Evolutionary conservation across 805 yeast genomes (phyloP).

Genomic region (Lachancea meyersii): DNA sequence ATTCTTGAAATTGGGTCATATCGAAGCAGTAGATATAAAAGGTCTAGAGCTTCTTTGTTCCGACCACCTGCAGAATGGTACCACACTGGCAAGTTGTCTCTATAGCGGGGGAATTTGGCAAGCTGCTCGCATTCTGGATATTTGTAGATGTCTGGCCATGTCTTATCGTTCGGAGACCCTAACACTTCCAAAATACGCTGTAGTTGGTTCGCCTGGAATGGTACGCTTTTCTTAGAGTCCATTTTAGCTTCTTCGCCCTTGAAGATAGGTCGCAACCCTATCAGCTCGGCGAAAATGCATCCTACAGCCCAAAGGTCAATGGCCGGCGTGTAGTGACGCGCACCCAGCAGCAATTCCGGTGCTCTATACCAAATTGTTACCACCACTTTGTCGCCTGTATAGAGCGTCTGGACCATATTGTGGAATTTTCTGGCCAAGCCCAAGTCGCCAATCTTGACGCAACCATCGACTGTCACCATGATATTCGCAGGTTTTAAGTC

Average conservation of each 20-base stretch:
- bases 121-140: conserved; percentile 80
- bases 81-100: conserved; percentile 69
- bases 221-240: conserved; percentile 87
- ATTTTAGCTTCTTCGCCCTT: conserved; percentile 97
- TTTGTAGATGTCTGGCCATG: conserved; percentile 71
- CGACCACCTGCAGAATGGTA: conserved; percentile 75
- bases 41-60: conserved; percentile 58
- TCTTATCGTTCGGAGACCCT: conserved; percentile 76
- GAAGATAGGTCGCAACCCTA: conserved; percentile 85
- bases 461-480: conserved; percentile 85
- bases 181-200: conserved; percentile 86
- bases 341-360: conserved; percentile 85
- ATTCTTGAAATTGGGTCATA: conserved; percentile 80
- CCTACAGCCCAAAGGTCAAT: conserved; percentile 96
- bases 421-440: conserved; percentile 87
- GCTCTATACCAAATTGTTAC: conserved; percentile 97
- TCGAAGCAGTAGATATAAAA: conserved; percentile 58
- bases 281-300: conserved; percentile 84
- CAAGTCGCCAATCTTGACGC: conserved; percentile 92
- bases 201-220: conserved; percentile 89
- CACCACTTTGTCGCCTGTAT: conserved; percentile 90
- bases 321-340: conserved; percentile 87
- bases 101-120: conserved; percentile 50
- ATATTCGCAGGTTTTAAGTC: conserved; percentile 97
- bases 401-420: conserved; percentile 78